Base-by-base conservation (phyloP, 2,329 filamentous ascomycete species). In the Sphaerostilbella broomeana region DNA sequence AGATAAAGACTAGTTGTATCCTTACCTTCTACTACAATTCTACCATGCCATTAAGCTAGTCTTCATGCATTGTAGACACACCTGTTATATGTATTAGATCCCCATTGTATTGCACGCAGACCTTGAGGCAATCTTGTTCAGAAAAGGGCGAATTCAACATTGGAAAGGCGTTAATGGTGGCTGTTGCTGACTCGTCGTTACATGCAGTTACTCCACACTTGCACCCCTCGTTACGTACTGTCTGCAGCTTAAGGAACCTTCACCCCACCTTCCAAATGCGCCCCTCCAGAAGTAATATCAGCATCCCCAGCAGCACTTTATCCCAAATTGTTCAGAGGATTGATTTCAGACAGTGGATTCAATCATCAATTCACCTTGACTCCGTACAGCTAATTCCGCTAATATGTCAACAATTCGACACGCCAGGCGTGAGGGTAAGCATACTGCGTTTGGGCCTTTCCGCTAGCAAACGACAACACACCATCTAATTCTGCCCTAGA, bases 401-500 rank as follows among this genome's bases (percentile, higher is more conserved):
- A n/a, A n/a, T 13, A 42, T 39, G 31, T 38, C 37, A 7, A 41
- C 38, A 15, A 22, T 43, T 26, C 38, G 39, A 32, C 40, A 43
- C 35, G 43, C 43, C 6, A 17, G 40, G 18, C 31, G 31, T 21
- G 43, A 43, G 34, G 43, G 43, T 45, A 22, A 8, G 39, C 6
- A 11, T 15, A 15, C 24, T 15, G 13, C 17, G 30, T 15, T 26
- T 17, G n/a, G 13, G 17, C 6, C 16, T 32, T 16, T 22, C 10
- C 21, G 20, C 28, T 29, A 35, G 11, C 13, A n/a, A n/a, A n/a
- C n/a, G n/a, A n/a, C n/a, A n/a, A n/a, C n/a, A n/a, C n/a, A n/a
- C n/a, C n/a, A n/a, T n/a, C 44, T 46, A 12, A 45, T 37, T 39
- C 22, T 12, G 8, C 6, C 25, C 17, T 48, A 94, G 90, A 97